A percentile compares a stretch with the other conserved stretches of the same genome.
phyloP scores from a whole-genome alignment of 768 basidiomycete genomes.

The Termitomyces sp. region DNA sequence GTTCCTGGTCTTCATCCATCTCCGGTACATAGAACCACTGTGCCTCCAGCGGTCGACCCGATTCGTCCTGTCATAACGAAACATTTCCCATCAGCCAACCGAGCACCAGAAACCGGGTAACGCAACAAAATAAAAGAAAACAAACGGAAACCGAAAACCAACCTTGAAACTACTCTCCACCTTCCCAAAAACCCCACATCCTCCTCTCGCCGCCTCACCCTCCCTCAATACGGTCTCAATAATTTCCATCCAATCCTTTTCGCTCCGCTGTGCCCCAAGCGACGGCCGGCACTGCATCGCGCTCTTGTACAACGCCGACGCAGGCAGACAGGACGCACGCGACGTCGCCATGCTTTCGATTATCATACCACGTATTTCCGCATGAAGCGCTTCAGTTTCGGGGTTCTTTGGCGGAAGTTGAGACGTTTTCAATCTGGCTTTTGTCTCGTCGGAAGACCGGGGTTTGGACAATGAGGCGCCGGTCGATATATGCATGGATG shows the following conservation, averaged over 20 bases:
- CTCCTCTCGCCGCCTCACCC: conserved; percentile 30
- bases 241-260: conserved; percentile 43
- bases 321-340: conserved; percentile 60
- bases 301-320: conserved; percentile 44
- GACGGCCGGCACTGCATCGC: conserved; percentile 50
- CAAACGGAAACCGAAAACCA: conserved; percentile 15
- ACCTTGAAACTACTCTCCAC: conserved; percentile 64
- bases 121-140: not conserved
- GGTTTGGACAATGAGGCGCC: not conserved
- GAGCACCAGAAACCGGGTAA: no score
- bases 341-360: conserved; percentile 70
- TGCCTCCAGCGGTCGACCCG: conserved; percentile 46
- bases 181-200: conserved; percentile 64
- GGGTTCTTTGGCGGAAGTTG: not conserved
- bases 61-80: conserved; percentile 33
- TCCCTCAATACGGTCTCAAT: conserved; percentile 45
- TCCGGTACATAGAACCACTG: conserved; percentile 80
- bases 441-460: not conserved
- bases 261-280: conserved; percentile 33
- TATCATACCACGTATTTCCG: conserved; percentile 57
- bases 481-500: not conserved
- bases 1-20: conserved; percentile 60
- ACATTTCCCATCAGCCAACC: not conserved
- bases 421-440: no score
- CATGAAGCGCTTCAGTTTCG: conserved; percentile 7